A percentile compares a stretch with the other conserved stretches of the same genome.
Conservation (phyloP, 2,329 filamentous ascomycete species). For the Trichophyton rubrum region DNA sequence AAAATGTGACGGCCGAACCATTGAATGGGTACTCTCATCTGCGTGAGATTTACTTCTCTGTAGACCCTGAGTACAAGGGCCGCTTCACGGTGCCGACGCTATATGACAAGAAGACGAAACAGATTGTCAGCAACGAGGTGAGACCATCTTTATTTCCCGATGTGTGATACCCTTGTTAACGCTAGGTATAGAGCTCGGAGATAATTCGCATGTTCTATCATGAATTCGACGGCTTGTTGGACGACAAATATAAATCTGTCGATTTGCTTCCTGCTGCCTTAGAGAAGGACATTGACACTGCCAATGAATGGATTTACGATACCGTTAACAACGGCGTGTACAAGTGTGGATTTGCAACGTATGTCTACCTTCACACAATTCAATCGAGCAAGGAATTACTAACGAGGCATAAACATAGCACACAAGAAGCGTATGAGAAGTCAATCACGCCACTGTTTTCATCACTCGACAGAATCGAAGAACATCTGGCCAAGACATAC, state of each 20-base stretch:
- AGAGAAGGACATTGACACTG: conserved; percentile 57
- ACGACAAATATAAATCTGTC: conserved; percentile 46
- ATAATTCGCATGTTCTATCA: conserved; percentile 82
- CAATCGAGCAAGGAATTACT: not conserved
- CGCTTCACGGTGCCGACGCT: conserved; percentile 81
- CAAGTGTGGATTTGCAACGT: conserved; percentile 63
- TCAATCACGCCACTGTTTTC: conserved; percentile 61
- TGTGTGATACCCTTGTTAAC: not conserved
- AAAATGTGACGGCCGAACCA: conserved; percentile 42
- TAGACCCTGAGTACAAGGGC: conserved; percentile 57
- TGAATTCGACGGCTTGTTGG: conserved; percentile 63
- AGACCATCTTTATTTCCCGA: not conserved
- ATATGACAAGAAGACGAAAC: conserved; percentile 55
- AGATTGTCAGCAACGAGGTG: conserved; percentile 81
- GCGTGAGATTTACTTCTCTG: conserved; percentile 66
- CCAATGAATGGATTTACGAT: conserved; percentile 70
- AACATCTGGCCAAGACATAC: conserved; percentile 44
- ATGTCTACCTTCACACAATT: not conserved
- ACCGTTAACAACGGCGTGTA: conserved; percentile 42
- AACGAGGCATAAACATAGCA: conserved; percentile 22
- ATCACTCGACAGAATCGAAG: conserved; percentile 63
- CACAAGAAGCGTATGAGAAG: conserved; percentile 67
- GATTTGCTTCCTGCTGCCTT: conserved; percentile 57
- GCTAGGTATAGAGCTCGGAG: conserved; percentile 48
- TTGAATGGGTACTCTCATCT: conserved; percentile 59